These are phyloP conservation scores for Nannochloropsis gaditana DNA, from an alignment of 108 stramenopile genomes.

Conservation along the genomic window DNA sequence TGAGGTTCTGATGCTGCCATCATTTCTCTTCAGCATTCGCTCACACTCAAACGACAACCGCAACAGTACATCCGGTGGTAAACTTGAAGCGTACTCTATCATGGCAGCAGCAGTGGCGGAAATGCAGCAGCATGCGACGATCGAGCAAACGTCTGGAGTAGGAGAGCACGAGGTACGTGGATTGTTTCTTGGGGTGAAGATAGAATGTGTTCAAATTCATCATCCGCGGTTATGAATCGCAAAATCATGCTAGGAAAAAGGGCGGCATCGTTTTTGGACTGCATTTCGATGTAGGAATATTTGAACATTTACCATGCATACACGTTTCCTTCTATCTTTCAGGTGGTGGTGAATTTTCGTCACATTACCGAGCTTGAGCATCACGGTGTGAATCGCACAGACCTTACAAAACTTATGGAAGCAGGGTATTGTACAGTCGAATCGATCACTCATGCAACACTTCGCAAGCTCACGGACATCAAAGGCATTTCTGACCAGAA, in stretches of 20 bases:
- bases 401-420: conserved; percentile 88
- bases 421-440: conserved; percentile 96
- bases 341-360: conserved; percentile 49
- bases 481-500: conserved; percentile 62
- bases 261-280: too few relatives aligned
- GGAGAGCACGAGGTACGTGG: conserved; percentile 12
- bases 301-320: too few relatives aligned
- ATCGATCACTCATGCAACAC: conserved; percentile 86
- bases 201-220: background rate
- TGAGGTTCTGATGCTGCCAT: too few relatives aligned
- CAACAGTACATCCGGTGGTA: too few relatives aligned
- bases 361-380: conserved; percentile 67
- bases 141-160: background rate
- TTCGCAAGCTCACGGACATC: conserved; percentile 86
- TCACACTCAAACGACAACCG: too few relatives aligned
- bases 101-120: background rate
- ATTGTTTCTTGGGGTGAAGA: background rate
- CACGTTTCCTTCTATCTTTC: background rate
- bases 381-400: conserved; percentile 88
- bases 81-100: background rate
- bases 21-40: too few relatives aligned
- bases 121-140: background rate
- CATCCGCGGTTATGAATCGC: too few relatives aligned
- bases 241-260: too few relatives aligned
- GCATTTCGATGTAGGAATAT: too few relatives aligned